A percentile compares a stretch with the other conserved stretches of the same genome.
Evolutionary conservation across 306 rosid species (phyloP).

Genomic region (Ammopiptanthus mongolicus): DNA sequence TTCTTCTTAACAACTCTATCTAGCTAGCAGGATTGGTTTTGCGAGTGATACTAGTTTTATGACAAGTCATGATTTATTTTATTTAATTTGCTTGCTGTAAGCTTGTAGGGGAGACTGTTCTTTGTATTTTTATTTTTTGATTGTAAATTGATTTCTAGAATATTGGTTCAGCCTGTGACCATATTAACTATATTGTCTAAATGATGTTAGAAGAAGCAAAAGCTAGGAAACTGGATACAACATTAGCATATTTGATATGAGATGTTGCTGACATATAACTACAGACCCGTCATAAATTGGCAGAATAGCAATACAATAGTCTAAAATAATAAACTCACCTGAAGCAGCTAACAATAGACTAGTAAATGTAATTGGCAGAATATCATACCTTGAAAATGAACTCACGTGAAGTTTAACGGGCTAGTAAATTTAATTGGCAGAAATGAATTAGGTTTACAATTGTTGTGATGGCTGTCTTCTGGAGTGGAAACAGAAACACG

Average conservation of each 20-base stretch:
- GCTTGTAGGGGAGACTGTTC: neutral
- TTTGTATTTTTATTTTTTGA: neutral
- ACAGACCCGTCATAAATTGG: too few species aligned
- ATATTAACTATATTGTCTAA: neutral
- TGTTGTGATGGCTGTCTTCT: too few species aligned
- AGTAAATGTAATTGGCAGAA: too few species aligned
- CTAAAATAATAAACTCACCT: too few species aligned
- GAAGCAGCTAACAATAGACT: too few species aligned
- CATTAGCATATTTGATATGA: neutral
- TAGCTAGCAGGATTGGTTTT: neutral
- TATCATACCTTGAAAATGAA: too few species aligned
- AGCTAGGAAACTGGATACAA: neutral
- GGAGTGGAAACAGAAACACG: too few species aligned
- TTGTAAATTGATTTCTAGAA: neutral
- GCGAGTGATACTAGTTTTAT: neutral
- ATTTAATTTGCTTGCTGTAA: neutral
- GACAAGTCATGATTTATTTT: neutral
- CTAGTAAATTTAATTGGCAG: too few species aligned
- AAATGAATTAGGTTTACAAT: too few species aligned
- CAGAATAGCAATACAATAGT: neutral
- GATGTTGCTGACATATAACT: too few species aligned
- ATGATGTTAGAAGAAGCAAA: neutral
- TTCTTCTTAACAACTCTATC: neutral
- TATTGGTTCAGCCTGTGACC: slow-evolving; percentile 1
- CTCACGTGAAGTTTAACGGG: too few species aligned